Base-by-base conservation (phyloP, 2,329 filamentous ascomycete species). In the Elsinoe ampelina region DNA sequence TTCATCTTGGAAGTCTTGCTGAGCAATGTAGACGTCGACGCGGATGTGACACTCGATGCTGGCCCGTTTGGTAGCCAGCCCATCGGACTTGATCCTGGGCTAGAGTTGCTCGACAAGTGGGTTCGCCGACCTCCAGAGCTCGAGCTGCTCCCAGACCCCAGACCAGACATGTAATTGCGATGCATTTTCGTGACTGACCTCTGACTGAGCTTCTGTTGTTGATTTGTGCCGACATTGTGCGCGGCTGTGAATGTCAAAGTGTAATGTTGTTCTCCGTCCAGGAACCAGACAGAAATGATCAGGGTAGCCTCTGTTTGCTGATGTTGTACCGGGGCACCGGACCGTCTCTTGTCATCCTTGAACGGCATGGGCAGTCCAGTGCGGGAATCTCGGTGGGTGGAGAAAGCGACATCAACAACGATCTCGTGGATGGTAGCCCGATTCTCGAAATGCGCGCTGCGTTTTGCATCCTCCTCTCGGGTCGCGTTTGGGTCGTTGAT, bases 1-100 rank as follows among this genome's bases (percentile, higher is more conserved):
- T 90, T 91, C 73, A 92, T 81, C 52, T 84, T 75, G 6, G 80
- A 82, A 56, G 87, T 81, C 66, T 90, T 92, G 63, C 87, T 83
- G 20, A 89, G 76, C 11, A 86, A 74, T 0, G 85, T 85, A 8
- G 76, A 74, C 12, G 20, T 12, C 3, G 59, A 38, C 34, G 38
- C 50, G 64, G 58, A 20, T 61, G 69, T 4, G 68, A 73, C 38
- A 57, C 65, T 30, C 51, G 22, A 45, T 19, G 57, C 54, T 5
- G 60, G 64, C 59, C 35, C 64, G 63, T 47, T 60, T 6, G 41
- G 70, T 67, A 30, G 64, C 64, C 41, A 35, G n/a, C 43, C n/a
- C 11, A 59, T 58, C 19, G 59, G 48, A 20, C 57, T 55, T 1
- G 57, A 56, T 1, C 57, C 41, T 15, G 59, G 59, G 26, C 54